phyloP scores from a whole-genome alignment of 2,329 filamentous ascomycete genomes.

The Ophiosphaerella korrae region DNA sequence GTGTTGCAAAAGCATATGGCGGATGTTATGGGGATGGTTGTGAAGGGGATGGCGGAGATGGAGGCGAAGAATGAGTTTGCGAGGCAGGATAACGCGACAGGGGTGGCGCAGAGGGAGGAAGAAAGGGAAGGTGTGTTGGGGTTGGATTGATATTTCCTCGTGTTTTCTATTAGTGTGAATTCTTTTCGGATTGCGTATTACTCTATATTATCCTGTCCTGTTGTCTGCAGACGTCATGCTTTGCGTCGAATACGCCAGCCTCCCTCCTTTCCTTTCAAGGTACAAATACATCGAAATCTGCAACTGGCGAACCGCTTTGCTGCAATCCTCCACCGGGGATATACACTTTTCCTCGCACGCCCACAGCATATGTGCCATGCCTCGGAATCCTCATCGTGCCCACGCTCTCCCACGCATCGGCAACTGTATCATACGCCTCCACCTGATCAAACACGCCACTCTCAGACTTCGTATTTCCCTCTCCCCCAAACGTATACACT shows the following conservation, averaged over 20 bases:
- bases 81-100: conserved; percentile 4
- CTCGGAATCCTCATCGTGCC: conserved; percentile 27
- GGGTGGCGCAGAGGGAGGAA: too few species aligned
- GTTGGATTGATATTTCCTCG: too few species aligned
- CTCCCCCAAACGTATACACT: conserved; percentile 36
- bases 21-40: conserved; percentile 5
- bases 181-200: too few species aligned
- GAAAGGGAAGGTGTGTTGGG: too few species aligned
- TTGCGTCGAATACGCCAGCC: too few species aligned
- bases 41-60: conserved; percentile 7
- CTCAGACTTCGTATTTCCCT: conserved; percentile 21
- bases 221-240: too few species aligned
- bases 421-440: conserved; percentile 27
- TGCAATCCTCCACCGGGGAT: conserved; percentile 29
- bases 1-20: conserved; percentile 15
- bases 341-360: conserved; percentile 25
- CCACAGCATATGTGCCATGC: conserved; percentile 33
- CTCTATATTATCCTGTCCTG: too few species aligned
- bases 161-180: too few species aligned
- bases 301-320: conserved; percentile 18
- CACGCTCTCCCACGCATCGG: conserved; percentile 20
- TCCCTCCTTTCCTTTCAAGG: background rate
- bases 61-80: conserved; percentile 5
- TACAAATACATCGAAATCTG: conserved; percentile 24
- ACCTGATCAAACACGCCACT: conserved; percentile 24